phyloP scores from a whole-genome alignment of 805 yeast species.

The Ogataea pignaliae region DNA sequence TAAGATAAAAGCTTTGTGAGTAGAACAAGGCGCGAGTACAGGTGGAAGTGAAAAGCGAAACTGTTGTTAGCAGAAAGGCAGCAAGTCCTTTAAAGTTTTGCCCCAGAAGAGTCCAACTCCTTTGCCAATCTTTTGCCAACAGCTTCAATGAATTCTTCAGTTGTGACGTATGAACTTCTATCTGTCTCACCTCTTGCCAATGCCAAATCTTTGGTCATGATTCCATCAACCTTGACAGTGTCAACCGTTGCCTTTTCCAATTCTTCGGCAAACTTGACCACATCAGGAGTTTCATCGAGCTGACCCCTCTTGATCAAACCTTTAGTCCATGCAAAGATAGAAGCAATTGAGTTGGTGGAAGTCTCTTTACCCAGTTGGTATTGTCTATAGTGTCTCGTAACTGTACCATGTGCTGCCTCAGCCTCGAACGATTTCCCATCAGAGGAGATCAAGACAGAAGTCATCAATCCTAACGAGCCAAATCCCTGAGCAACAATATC shows the following conservation, averaged over 20 bases:
- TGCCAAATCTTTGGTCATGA: slow-evolving; percentile 82
- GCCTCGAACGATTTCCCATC: slow-evolving; percentile 84
- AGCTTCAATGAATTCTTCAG: slow-evolving; percentile 73
- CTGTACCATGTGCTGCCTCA: slow-evolving; percentile 88
- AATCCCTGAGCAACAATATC: slow-evolving; percentile 87
- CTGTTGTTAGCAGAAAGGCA: neutral
- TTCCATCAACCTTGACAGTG: slow-evolving; percentile 68
- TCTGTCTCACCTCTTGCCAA: slow-evolving; percentile 54
- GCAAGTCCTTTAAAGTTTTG: neutral
- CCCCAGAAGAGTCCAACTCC: neutral
- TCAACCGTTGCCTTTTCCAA: slow-evolving; percentile 67
- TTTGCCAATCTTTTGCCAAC: slow-evolving; percentile 47
- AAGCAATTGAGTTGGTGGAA: slow-evolving; percentile 80
- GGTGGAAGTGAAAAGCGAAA: neutral
- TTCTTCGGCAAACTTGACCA: slow-evolving; percentile 58
- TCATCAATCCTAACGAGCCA: slow-evolving; percentile 81
- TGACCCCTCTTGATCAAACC: slow-evolving; percentile 80
- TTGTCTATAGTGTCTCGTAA: slow-evolving; percentile 80
- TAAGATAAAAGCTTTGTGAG: no score
- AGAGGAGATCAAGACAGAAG: slow-evolving; percentile 77
- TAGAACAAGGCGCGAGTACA: no score
- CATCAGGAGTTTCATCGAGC: slow-evolving; percentile 67
- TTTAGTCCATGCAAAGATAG: slow-evolving; percentile 84
- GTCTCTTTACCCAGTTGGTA: slow-evolving; percentile 80
- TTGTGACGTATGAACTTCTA: slow-evolving; percentile 48